phyloP scores from a whole-genome alignment of 2,329 filamentous ascomycete species.

The Leptosphaerulina australis region DNA sequence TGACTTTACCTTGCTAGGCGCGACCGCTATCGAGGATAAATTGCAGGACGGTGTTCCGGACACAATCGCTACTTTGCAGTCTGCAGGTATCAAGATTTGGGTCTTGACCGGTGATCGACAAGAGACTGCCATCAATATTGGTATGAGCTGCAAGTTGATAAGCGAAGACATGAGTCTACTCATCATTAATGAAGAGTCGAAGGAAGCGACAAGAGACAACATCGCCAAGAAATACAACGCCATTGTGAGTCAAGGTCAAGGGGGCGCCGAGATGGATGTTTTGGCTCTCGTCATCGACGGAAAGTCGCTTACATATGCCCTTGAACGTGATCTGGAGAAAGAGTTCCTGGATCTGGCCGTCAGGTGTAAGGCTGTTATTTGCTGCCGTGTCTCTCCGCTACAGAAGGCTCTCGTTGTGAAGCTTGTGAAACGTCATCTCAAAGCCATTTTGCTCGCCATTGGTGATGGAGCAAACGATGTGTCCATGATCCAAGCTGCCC shows the following conservation, averaged over 20 bases:
- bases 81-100: slow-evolving; percentile 98
- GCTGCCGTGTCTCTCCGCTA: slow-evolving; percentile 91
- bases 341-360: slow-evolving; percentile 90
- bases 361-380: slow-evolving; percentile 98
- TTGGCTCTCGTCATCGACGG: slow-evolving; percentile 94
- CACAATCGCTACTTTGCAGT: slow-evolving; percentile 95
- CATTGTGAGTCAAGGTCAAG: slow-evolving; percentile 80
- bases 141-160: slow-evolving; percentile 98
- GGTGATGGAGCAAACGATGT: slow-evolving; percentile 98
- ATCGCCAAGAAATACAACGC: slow-evolving; percentile 92
- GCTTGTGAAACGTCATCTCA: slow-evolving; percentile 92
- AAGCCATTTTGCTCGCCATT: slow-evolving; percentile 91
- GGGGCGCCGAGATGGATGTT: slow-evolving; percentile 79
- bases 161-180: slow-evolving; percentile 98
- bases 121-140: slow-evolving; percentile 99
- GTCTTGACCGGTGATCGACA: slow-evolving; percentile 96
- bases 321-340: slow-evolving; percentile 94
- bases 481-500: slow-evolving; percentile 99
- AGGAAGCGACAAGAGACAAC: slow-evolving; percentile 81
- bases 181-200: slow-evolving; percentile 90
- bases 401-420: slow-evolving; percentile 98
- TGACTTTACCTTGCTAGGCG: slow-evolving; percentile 87
- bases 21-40: slow-evolving; percentile 96
- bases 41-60: slow-evolving; percentile 97
- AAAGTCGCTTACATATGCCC: slow-evolving; percentile 88